phyloP scores from a whole-genome alignment of 768 basidiomycete species.

The Kwoniella pini region DNA sequence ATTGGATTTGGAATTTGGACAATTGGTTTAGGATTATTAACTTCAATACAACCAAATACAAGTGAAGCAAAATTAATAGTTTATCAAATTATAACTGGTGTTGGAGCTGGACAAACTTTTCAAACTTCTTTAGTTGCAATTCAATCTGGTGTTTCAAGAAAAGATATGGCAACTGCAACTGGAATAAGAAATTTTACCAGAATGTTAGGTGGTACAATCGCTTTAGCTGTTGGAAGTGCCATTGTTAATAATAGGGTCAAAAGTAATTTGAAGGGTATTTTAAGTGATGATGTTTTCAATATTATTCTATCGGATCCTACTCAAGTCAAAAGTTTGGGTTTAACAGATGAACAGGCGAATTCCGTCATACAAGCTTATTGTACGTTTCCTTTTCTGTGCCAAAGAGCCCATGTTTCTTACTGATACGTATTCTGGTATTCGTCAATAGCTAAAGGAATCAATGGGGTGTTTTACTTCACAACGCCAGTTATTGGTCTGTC shows the following conservation, averaged over 20 bases:
- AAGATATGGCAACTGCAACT: slow-evolving; percentile 76
- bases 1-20: slow-evolving; percentile 70
- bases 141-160: slow-evolving; percentile 69
- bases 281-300: slow-evolving; percentile 16
- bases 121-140: slow-evolving; percentile 58
- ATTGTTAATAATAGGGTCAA: slow-evolving; percentile 45
- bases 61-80: slow-evolving; percentile 61
- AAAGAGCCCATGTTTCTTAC: no score
- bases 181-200: slow-evolving; percentile 62
- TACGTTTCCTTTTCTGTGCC: no score
- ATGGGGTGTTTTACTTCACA: slow-evolving; percentile 65
- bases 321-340: slow-evolving; percentile 15
- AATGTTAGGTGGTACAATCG: slow-evolving; percentile 68
- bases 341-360: slow-evolving; percentile 20
- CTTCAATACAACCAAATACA: slow-evolving; percentile 62
- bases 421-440: no score
- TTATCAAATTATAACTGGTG: slow-evolving; percentile 64
- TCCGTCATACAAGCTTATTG: slow-evolving; percentile 42
- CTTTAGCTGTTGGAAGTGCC: slow-evolving; percentile 58
- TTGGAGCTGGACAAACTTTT: slow-evolving; percentile 63
- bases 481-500: slow-evolving; percentile 62
- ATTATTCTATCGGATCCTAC: slow-evolving; percentile 47
- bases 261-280: not conserved
- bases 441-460: slow-evolving; percentile 64
- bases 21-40: slow-evolving; percentile 69